A percentile compares a stretch with the other conserved stretches of the same genome.
These are phyloP conservation scores for Cyberlindnera petersonii DNA, from an alignment of 805 yeast species.

Conservation along the genomic window DNA sequence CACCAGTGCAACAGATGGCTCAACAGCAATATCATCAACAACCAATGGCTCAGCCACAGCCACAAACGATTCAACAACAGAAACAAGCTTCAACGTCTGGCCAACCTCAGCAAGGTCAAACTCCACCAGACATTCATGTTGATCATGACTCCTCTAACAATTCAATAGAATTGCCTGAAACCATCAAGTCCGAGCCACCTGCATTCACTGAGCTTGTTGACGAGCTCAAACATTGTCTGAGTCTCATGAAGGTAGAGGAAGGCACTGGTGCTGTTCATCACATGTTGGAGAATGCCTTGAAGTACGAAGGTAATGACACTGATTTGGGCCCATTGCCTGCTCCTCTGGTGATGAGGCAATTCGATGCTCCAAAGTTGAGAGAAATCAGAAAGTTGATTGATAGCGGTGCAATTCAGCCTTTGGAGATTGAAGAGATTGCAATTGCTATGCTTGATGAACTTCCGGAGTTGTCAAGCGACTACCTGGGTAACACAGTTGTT, in stretches of 20 bases:
- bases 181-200: constrained; percentile 22
- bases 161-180: constrained; percentile 5
- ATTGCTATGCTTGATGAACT: constrained; percentile 82
- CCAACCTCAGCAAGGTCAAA: constrained; percentile 7
- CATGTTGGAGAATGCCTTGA: constrained; percentile 41
- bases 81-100: constrained; percentile 2
- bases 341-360: constrained; percentile 60
- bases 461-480: constrained; percentile 88
- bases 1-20: constrained; percentile 1
- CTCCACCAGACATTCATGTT: constrained; percentile 13
- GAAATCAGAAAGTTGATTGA: constrained; percentile 79
- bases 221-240: constrained; percentile 29
- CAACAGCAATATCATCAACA: background rate
- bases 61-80: constrained; percentile 14
- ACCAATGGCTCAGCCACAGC: constrained; percentile 23
- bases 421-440: constrained; percentile 77
- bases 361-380: constrained; percentile 83
- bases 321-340: constrained; percentile 77
- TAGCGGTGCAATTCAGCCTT: constrained; percentile 44
- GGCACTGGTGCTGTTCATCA: constrained; percentile 35
- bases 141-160: constrained; percentile 7
- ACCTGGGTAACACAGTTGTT: constrained; percentile 91
- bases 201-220: constrained; percentile 25
- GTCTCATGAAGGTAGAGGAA: constrained; percentile 31
- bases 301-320: constrained; percentile 44